phyloP scores from a whole-genome alignment of 2,329 filamentous ascomycete species.

The Metarhizium rileyi region DNA sequence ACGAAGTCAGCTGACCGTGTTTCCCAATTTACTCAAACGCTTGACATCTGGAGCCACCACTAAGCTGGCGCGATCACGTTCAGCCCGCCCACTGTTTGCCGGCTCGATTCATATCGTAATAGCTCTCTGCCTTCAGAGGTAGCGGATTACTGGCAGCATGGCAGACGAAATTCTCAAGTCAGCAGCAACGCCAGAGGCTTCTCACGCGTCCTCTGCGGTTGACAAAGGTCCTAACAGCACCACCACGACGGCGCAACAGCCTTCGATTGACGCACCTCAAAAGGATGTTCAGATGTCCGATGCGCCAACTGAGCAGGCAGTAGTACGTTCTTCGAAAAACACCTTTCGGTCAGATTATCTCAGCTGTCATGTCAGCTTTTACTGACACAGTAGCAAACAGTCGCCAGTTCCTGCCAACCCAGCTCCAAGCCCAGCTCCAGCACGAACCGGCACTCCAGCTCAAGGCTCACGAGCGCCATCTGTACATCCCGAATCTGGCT shows the following conservation, averaged over 20 bases:
- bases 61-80: constrained; percentile 3
- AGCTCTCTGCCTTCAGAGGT: neutral
- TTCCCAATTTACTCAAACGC: neutral
- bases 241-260: constrained; percentile 8
- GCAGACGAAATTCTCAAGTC: constrained; percentile 18
- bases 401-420: constrained; percentile 27
- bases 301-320: constrained; percentile 29
- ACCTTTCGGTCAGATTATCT: neutral
- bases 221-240: constrained; percentile 13
- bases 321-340: constrained; percentile 20
- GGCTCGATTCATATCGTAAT: neutral
- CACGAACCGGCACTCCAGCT: constrained; percentile 40
- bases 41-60: neutral
- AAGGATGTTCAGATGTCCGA: constrained; percentile 36
- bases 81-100: neutral
- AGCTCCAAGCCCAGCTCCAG: constrained; percentile 32
- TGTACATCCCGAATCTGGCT: constrained; percentile 42
- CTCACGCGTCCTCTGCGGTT: constrained; percentile 12
- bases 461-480: constrained; percentile 46
- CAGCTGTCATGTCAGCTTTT: neutral
- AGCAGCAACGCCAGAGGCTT: constrained; percentile 12
- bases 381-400: constrained; percentile 8
- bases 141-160: constrained; percentile 14
- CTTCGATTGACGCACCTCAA: constrained; percentile 14
- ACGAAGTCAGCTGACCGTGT: constrained; percentile 30